Evolutionary conservation across 225 moss, liverwort and hornwort species (phyloP).

Genomic region (Pleurozium schreberi): DNA sequence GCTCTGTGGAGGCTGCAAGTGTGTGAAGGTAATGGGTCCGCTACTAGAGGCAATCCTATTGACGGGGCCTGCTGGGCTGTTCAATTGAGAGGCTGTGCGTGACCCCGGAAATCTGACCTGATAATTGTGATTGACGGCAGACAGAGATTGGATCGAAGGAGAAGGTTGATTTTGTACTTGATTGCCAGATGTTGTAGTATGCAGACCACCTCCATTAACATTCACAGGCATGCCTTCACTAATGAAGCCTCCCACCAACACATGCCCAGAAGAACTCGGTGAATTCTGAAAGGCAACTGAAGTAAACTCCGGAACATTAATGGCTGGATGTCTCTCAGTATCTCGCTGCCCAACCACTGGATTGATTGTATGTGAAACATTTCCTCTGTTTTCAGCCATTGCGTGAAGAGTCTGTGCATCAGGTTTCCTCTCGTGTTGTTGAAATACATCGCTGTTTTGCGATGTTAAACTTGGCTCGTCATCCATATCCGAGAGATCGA

Average conservation of each 20-base stretch:
- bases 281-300: background rate
- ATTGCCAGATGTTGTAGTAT: slow-evolving; percentile 1
- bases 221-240: slow-evolving; percentile 1
- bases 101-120: slow-evolving; percentile 8
- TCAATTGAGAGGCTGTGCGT: slow-evolving; percentile 9
- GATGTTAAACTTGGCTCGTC: background rate
- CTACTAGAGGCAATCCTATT: slow-evolving; percentile 17
- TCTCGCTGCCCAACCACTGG: background rate
- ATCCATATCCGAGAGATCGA: slow-evolving; percentile 39
- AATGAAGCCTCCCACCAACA: background rate
- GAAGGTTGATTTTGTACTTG: slow-evolving; percentile 15
- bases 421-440: slow-evolving; percentile 33
- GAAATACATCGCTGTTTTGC: background rate
- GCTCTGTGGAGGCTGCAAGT: slow-evolving; percentile 19
- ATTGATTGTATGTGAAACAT: background rate
- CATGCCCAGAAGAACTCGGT: background rate
- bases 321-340: background rate
- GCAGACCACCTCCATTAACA: background rate
- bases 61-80: slow-evolving; percentile 4
- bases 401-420: slow-evolving; percentile 19
- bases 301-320: slow-evolving; percentile 3
- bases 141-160: slow-evolving; percentile 25
- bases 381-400: background rate
- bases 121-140: slow-evolving; percentile 26
- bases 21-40: background rate